Conservation (phyloP, 768 basidiomycete species). For the Boletus subparvulus region DNA sequence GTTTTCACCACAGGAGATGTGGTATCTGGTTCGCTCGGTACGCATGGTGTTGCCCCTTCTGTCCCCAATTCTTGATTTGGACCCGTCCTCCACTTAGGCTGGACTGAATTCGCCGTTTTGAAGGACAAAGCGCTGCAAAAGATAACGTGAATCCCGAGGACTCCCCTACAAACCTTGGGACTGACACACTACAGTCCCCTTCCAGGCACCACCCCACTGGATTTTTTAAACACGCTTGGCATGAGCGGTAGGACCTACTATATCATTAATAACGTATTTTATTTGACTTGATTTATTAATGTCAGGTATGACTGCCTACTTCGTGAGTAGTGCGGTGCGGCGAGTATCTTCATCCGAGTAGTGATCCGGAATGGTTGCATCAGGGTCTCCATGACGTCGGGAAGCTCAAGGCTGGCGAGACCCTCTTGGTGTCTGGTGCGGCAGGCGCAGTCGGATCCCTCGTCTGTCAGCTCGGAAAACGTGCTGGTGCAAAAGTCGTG, state of each 20-base stretch:
- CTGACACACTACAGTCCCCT: conserved; percentile 43
- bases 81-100: conserved; percentile 44
- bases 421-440: conserved; percentile 83
- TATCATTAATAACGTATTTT: not conserved
- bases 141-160: conserved; percentile 48
- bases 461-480: conserved; percentile 82
- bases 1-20: conserved; percentile 63
- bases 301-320: conserved; percentile 84
- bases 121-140: conserved; percentile 51
- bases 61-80: not conserved
- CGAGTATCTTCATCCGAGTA: not conserved
- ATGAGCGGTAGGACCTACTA: conserved; percentile 50
- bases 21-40: conserved; percentile 64
- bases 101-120: conserved; percentile 73
- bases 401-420: conserved; percentile 79
- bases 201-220: conserved; percentile 62
- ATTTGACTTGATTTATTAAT: not conserved
- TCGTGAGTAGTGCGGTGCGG: conserved; percentile 46
- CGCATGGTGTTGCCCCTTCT: conserved; percentile 16
- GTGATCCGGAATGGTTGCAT: conserved; percentile 1
- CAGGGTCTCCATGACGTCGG: conserved; percentile 85
- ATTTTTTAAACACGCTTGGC: conserved; percentile 83
- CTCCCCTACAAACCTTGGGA: not conserved
- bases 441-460: conserved; percentile 88
- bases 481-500: conserved; percentile 75